Conservation (phyloP, 805 yeast genomes). For the Myxozyma mucilagina region DNA sequence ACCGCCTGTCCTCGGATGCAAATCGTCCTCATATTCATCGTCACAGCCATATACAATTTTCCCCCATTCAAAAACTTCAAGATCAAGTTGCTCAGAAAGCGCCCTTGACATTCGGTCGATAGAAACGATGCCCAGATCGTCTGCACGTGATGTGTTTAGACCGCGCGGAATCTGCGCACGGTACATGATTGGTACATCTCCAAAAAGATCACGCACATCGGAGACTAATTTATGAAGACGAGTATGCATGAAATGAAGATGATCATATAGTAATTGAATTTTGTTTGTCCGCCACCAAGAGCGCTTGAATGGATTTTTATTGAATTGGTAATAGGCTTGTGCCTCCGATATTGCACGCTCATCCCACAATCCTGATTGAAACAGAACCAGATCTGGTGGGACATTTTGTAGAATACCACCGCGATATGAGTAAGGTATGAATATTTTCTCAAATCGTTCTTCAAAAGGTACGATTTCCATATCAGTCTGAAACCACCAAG, state of each 20-base stretch:
- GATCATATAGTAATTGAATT: constrained; percentile 12
- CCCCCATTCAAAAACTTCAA: constrained; percentile 29
- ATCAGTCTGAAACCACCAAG: constrained; percentile 25
- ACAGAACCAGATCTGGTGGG: constrained; percentile 25
- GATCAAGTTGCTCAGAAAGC: constrained; percentile 7
- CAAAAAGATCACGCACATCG: constrained; percentile 10
- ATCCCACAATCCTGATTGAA: constrained; percentile 29
- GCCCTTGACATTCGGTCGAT: constrained; percentile 20
- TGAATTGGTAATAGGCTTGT: background rate
- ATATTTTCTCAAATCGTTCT: constrained; percentile 20
- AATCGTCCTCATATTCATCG: constrained; percentile 8
- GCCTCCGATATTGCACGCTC: constrained; percentile 24
- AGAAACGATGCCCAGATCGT: constrained; percentile 17
- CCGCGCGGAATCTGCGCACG: constrained; percentile 19
- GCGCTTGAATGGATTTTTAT: background rate
- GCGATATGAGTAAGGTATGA: background rate
- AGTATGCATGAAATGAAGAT: constrained; percentile 16
- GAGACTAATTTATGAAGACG: constrained; percentile 16
- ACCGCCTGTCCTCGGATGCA: constrained; percentile 7
- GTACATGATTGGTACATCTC: constrained; percentile 21
- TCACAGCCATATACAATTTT: constrained; percentile 12
- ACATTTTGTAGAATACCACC: background rate
- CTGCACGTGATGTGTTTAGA: background rate
- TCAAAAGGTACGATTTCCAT: constrained; percentile 27
- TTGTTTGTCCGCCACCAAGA: constrained; percentile 1